These are phyloP conservation scores for Davidsoniella virescens DNA, from an alignment of 2,329 filamentous ascomycete species.

Conservation along the genomic window DNA sequence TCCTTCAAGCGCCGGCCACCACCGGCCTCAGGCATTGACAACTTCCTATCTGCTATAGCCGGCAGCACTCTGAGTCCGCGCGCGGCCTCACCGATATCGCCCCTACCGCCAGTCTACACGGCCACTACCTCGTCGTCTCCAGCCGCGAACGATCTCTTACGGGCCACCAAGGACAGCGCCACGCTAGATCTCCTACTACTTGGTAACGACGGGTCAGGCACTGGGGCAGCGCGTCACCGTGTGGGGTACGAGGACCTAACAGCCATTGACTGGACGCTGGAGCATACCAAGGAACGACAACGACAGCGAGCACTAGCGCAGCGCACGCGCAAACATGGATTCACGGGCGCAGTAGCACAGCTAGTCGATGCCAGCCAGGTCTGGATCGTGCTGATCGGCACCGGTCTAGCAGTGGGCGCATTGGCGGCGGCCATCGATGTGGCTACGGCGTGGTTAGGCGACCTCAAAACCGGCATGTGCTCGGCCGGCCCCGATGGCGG, in stretches of 20 bases:
- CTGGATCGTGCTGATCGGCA: conserved; percentile 76
- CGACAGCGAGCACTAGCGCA: conserved; percentile 61
- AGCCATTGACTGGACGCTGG: conserved; percentile 98
- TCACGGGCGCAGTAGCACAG: conserved; percentile 57
- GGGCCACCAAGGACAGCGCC: conserved; percentile 28
- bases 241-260: conserved; percentile 94
- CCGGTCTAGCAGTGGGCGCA: conserved; percentile 66
- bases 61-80: conserved; percentile 18
- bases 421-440: conserved; percentile 84
- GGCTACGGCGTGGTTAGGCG: conserved; percentile 80
- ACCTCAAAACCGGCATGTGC: conserved; percentile 83
- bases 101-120: background rate
- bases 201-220: conserved; percentile 55
- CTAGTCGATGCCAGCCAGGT: conserved; percentile 76
- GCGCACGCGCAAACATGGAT: conserved; percentile 34
- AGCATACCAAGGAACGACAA: conserved; percentile 91
- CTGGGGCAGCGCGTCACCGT: conserved; percentile 31
- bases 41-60: conserved; percentile 33
- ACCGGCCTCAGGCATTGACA: conserved; percentile 23
- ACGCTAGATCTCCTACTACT: conserved; percentile 62
- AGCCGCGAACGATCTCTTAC: background rate
- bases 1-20: too few relatives aligned
- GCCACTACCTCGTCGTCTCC: background rate
- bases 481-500: conserved; percentile 52
- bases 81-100: background rate